These are phyloP conservation scores for Penicillium steckii DNA, from an alignment of 495 filamentous ascomycete genomes.

Conservation along the genomic window DNA sequence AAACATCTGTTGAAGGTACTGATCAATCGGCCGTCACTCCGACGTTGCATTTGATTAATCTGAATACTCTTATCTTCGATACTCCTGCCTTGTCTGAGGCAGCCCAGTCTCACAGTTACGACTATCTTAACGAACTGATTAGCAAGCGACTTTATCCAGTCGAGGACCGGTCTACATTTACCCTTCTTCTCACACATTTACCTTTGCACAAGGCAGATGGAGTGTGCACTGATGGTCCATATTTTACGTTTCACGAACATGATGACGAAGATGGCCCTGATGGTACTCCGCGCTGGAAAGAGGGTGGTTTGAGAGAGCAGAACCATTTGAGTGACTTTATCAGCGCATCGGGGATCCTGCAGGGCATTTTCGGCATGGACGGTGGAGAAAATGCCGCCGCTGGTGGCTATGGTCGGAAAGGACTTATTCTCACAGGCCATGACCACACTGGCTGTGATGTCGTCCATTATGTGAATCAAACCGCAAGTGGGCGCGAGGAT, in stretches of 20 bases:
- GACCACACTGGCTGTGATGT: conserved; percentile 93
- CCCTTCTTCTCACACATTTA: conserved; percentile 86
- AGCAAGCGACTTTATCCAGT: conserved; percentile 60
- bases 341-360: conserved; percentile 62
- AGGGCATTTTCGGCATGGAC: conserved; percentile 77
- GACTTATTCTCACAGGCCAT: conserved; percentile 84
- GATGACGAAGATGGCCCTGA: conserved; percentile 40
- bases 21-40: conserved; percentile 30
- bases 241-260: conserved; percentile 66
- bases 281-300: conserved; percentile 30
- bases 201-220: conserved; percentile 82
- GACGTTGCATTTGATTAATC: conserved; percentile 71
- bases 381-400: conserved; percentile 50
- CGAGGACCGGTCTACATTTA: conserved; percentile 64
- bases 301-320: conserved; percentile 80
- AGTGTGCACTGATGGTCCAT: conserved; percentile 79
- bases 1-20: conserved; percentile 1
- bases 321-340: conserved; percentile 77
- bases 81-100: conserved; percentile 64
- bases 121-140: conserved; percentile 73
- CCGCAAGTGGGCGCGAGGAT: background rate
- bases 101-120: conserved; percentile 70
- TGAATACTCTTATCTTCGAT: conserved; percentile 93
- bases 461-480: conserved; percentile 70
- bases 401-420: conserved; percentile 61